Base-by-base conservation (phyloP, 176 grass and related monocot genomes). In the Paspalum vaginatum region DNA sequence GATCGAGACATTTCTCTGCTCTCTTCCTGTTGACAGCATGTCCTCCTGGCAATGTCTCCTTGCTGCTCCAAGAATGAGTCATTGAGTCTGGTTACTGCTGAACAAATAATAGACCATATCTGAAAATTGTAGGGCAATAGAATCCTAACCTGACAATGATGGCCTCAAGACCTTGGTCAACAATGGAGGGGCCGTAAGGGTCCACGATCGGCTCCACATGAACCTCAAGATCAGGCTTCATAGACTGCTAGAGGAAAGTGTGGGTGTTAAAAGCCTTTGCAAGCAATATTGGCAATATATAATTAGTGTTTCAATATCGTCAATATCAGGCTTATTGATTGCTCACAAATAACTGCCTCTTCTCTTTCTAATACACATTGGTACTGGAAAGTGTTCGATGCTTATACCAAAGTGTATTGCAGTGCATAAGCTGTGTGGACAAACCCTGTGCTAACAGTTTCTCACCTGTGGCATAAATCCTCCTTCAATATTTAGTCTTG, bases 91-190 rank as follows among this genome's bases (percentile, higher is more conserved):
- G 48, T 1, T 22, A 38, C 9, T 12, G 1, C 25, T n/a, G 2
- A 11, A 6, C 39, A 45, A 39, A 22, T 2, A 73, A 41, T 25
- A 21, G n/a, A 25, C 2, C 38, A 20, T 71, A 16, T 40, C 12
- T 26, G 43, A 57, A 4, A 40, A 22, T 32, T 40, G 44, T 72
- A 18, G 11, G 20, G 13, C 5, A 40, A 75, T 0, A 58, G 50
- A n/a, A 83, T 57, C 58, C 62, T 40, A 68, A 95, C 96, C 96
- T 99, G 86, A 95, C 96, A 81, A 99, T 71, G 70, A 95, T 93
- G 25, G 96, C 92, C 79, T 95, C 96, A 25, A 95, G 76, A 61
- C 65, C 47, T 77, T 56, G 67, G 47, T 91, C 92, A 26, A 91
- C 81, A 42, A 99, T 88, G 41, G 96, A 95, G 12, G 92, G 96